Evolutionary conservation across 1,284 basidiomycete species (phyloP).

Genomic region (Gomphus bonarii): DNA sequence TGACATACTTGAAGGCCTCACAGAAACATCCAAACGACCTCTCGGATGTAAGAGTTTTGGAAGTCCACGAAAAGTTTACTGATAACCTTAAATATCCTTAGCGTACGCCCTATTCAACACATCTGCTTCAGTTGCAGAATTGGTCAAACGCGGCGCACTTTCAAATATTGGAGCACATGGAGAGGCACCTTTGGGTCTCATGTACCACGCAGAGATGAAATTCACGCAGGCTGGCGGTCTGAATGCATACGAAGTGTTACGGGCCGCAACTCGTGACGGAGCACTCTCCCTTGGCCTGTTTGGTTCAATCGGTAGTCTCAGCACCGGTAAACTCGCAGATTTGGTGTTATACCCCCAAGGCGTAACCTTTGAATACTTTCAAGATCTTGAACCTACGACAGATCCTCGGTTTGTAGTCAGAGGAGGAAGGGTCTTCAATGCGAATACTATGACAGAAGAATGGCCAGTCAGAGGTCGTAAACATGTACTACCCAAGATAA

Average conservation of each 20-base stretch:
- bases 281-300: conserved; percentile 55
- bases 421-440: conserved; percentile 59
- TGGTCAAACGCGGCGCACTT: conserved; percentile 50
- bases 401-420: conserved; percentile 44
- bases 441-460: conserved; percentile 51
- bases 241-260: conserved; percentile 44
- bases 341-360: conserved; percentile 50
- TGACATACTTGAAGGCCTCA: conserved; percentile 47
- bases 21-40: conserved; percentile 52
- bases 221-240: conserved; percentile 50
- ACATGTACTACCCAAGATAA: conserved; percentile 44
- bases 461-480: conserved; percentile 55
- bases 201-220: conserved; percentile 64
- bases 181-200: conserved; percentile 62
- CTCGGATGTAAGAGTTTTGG: conserved; percentile 34
- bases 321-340: conserved; percentile 57
- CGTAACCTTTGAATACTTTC: conserved; percentile 41
- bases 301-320: conserved; percentile 49
- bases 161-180: conserved; percentile 66
- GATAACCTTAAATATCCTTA: conserved; percentile 19
- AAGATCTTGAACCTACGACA: conserved; percentile 35
- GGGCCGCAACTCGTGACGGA: conserved; percentile 54
- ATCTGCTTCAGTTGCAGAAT: conserved; percentile 52
- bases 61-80: background rate
- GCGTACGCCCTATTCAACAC: conserved; percentile 60